Base-by-base conservation (phyloP, 2,329 filamentous ascomycete species). In the Pseudocercospora musae region DNA sequence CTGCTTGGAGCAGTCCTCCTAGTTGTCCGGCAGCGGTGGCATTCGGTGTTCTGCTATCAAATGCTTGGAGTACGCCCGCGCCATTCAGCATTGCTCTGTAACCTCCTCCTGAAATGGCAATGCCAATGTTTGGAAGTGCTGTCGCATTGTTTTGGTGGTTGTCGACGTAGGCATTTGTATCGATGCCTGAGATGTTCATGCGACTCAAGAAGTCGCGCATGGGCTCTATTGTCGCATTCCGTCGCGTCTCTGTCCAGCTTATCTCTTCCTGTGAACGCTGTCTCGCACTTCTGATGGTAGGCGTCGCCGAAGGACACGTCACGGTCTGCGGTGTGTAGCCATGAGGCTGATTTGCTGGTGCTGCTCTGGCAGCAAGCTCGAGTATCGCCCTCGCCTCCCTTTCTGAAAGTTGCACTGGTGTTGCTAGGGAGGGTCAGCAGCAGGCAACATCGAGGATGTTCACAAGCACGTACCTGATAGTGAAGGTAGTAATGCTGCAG, bases 31-130 rank as follows among this genome's bases (percentile, higher is more conserved):
- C 71, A 7, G 71, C 77, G 0, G 85, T 89, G 2, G 87, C 80
- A 59, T 85, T 85, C 0, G 80, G 74, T 0, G 89, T 92, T 20
- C 92, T 85, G 69, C 78, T 84, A 74, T 96, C 92, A 68, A 92
- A 93, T 0, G 92, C 92, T 29, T 89, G 85, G 15, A 96, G 70
- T 48, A 88, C 89, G 63, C 92, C 92, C 15, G 88, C 92, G 40
- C 91, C 92, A 72, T 90, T 94, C 79, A 93, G 81, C 79, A 96
- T 81, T n/a, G 92, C 92, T 60, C 92, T 84, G 74, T 95, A 96
- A 37, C 92, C 92, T 73, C 92, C 92, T 11, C 92, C 92, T 0
- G 91, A 95, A 49, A 90, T 80, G 10, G 92, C 90, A 65, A 96
- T 85, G 15, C 82, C 91, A 64, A 96, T 87, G 68, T 88, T 90